Conservation (phyloP, 1,139 yeast genomes). For the Suhomyces panamericanus region DNA sequence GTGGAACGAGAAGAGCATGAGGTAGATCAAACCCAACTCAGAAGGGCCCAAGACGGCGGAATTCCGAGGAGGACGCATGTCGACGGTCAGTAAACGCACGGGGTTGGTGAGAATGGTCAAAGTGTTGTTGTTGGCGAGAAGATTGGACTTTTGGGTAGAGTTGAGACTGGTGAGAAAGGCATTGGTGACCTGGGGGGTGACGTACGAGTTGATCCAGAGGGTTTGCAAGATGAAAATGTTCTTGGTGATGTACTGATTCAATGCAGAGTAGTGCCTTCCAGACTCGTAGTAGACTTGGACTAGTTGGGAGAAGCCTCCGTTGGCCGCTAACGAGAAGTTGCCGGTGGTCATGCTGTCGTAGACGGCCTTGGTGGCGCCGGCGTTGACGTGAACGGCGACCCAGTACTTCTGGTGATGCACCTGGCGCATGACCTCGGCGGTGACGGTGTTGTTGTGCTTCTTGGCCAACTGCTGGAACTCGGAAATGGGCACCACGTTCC, state of each 20-base stretch:
- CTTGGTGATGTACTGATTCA: conserved; percentile 42
- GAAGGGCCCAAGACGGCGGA: conserved; percentile 34
- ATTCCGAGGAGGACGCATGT: conserved; percentile 24
- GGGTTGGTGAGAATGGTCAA: conserved; percentile 21
- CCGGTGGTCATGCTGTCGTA: conserved; percentile 31
- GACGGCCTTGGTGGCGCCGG: conserved; percentile 43
- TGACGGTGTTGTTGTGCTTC: conserved; percentile 31
- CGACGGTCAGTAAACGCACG: conserved; percentile 23
- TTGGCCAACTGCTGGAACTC: conserved; percentile 32
- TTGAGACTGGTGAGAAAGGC: conserved; percentile 20
- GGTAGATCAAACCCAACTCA: conserved; percentile 37
- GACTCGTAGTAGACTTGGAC: conserved; percentile 47
- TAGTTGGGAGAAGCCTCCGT: conserved; percentile 20
- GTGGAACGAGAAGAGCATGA: conserved; percentile 36
- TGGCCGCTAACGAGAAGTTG: conserved; percentile 19
- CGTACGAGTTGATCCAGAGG: conserved; percentile 23
- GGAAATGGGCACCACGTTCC: conserved; percentile 36
- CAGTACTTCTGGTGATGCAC: conserved; percentile 55
- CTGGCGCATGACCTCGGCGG: conserved; percentile 34
- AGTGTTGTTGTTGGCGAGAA: conserved; percentile 20
- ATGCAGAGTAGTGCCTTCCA: conserved; percentile 53
- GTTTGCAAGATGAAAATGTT: conserved; percentile 33
- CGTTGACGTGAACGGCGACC: conserved; percentile 50
- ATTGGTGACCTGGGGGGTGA: conserved; percentile 26
- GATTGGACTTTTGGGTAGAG: conserved; percentile 15